Conservation (phyloP, 1,139 yeast genomes). For the Zygotorulaspora mrakii region DNA sequence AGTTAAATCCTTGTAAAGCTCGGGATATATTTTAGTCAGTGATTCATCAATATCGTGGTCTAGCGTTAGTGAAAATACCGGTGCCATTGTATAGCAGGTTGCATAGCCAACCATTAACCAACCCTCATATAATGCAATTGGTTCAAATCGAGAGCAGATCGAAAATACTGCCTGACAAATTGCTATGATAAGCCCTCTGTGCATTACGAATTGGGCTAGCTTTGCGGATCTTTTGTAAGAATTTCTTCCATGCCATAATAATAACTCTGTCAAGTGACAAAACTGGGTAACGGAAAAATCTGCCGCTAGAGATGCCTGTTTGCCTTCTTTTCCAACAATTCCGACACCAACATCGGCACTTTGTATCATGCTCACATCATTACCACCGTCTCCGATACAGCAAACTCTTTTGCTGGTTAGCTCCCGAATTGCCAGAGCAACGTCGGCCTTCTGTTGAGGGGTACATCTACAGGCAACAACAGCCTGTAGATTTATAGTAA, state of each 20-base stretch:
- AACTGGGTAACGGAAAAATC: constrained; percentile 94
- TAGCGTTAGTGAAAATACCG: constrained; percentile 87
- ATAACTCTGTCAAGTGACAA: constrained; percentile 77
- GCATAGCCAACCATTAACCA: constrained; percentile 99
- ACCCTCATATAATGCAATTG: constrained; percentile 90
- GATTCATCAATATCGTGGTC: constrained; percentile 92
- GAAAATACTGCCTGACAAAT: constrained; percentile 97
- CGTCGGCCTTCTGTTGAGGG: constrained; percentile 98
- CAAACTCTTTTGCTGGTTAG: constrained; percentile 87
- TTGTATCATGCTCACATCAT: constrained; percentile 98
- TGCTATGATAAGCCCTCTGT: constrained; percentile 88
- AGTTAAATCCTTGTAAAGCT: constrained; percentile 86
- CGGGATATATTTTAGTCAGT: constrained; percentile 88
- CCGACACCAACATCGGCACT: constrained; percentile 99
- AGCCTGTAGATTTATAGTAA: constrained; percentile 77
- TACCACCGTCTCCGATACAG: constrained; percentile 99
- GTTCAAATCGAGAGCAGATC: constrained; percentile 81
- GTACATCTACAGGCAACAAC: constrained; percentile 98
- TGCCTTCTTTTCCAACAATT: constrained; percentile 97
- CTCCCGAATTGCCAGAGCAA: constrained; percentile 73
- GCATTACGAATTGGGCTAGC: constrained; percentile 91
- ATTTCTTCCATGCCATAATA: constrained; percentile 97
- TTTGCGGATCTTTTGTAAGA: constrained; percentile 94
- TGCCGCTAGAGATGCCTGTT: constrained; percentile 95
- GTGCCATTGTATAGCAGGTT: constrained; percentile 96